These are phyloP conservation scores for Plasmodium coatneyi DNA, from an alignment of 169 alveolate species.

Conservation along the genomic window DNA sequence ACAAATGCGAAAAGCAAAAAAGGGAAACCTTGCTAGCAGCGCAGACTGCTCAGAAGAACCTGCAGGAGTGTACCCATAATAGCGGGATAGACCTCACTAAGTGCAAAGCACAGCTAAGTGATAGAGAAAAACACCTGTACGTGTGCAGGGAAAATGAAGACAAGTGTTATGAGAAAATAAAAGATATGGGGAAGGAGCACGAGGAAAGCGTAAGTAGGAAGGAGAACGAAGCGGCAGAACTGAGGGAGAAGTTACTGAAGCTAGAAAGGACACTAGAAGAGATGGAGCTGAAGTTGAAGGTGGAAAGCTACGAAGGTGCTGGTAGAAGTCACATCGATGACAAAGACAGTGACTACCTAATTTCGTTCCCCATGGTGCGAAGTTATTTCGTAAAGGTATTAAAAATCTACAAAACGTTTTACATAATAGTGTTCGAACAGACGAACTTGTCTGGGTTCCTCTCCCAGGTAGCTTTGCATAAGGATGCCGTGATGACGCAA, in stretches of 20 bases:
- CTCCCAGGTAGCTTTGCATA: not conserved
- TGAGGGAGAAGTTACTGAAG: constrained; percentile 10
- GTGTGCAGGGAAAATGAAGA: constrained; percentile 27
- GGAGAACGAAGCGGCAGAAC: not conserved
- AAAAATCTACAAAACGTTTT: constrained; percentile 53
- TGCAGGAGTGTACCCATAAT: not conserved
- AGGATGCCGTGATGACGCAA: not conserved
- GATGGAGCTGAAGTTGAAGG: not conserved
- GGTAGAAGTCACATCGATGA: not conserved
- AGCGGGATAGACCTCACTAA: not conserved
- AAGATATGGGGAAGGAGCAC: not conserved
- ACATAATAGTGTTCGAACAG: constrained; percentile 24
- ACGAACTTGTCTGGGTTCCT: not conserved
- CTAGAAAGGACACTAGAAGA: constrained; percentile 21
- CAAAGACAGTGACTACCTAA: constrained; percentile 15
- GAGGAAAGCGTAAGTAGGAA: constrained; percentile 16
- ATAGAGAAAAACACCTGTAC: constrained; percentile 2
- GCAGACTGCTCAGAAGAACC: not conserved
- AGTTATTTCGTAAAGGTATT: constrained; percentile 15
- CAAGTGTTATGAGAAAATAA: not conserved
- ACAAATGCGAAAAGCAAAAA: constrained; percentile 21
- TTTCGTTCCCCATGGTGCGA: constrained; percentile 16
- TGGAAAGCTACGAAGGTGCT: not conserved
- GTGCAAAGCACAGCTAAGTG: not conserved
- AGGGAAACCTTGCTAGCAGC: not conserved